Evolutionary conservation across 371 early-diverging fungal species (phyloP), one percentile per base, ranked within the genome.

Genomic region (Saksenaea oblongispora): DNA sequence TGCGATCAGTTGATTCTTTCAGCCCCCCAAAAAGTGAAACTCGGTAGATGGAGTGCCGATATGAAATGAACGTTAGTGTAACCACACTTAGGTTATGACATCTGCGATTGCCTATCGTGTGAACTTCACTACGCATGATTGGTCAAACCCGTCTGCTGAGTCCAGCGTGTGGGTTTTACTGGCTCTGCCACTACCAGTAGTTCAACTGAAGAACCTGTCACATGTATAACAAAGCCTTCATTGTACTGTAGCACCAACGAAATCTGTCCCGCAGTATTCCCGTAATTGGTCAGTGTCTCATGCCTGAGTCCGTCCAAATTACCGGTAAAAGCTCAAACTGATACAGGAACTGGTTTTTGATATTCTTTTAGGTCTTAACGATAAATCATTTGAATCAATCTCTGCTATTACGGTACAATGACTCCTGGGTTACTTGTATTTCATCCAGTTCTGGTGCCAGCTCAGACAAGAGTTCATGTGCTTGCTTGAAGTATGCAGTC

Each of bases 371-470:
- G 17, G 31, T 31, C 27, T 28, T 55, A 36, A 9, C 18, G 36
- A 59, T 22, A 15, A 59, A 36, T 22, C 47, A 17, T 27, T 56
- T 17, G 53, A 69, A 74, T 65, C 79, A 78, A 55, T 76, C 75
- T 24, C 75, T 79, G 64, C 86, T 78, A 71, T 85, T 79, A 64
- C 89, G 86, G 71, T 90, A 93, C 47, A 93, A 70, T 1, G 95
- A 88, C 62, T 96, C 95, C 71, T 95, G 95, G 3, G 94, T 94
- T 31, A 91, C 89, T 63, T 91, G 88, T 62, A 95, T 90, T 80
- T 96, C 95, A 67, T 95, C 95, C 51, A 97, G 87, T 71, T 97
- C 95, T 2, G 95, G 95, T 18, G 88, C 86, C 42, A 95, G 72
- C 57, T 92, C 94, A 17, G 87, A 69, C 66, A 97, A 73, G 14